Conservation (phyloP, 176 grass and related monocot species). For the Tillandsia fasciculata region DNA sequence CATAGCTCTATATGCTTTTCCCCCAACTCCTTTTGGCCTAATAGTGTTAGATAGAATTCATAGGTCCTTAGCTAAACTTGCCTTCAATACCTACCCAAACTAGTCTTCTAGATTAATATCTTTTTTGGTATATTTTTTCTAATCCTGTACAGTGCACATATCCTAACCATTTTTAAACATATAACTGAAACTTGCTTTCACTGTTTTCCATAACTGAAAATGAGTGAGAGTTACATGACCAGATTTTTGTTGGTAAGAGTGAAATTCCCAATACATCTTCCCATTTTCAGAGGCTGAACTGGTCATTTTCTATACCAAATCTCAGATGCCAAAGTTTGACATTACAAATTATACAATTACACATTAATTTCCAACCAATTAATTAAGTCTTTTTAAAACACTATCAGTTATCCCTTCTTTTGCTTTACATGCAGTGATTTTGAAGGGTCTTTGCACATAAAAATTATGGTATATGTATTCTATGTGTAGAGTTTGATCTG, state of each 20-base stretch:
- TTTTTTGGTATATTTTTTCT: background rate
- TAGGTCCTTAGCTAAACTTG: too few relatives aligned
- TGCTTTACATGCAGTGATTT: background rate
- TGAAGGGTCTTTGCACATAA: background rate
- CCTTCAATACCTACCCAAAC: too few relatives aligned
- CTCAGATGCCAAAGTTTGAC: background rate
- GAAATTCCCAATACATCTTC: too few relatives aligned
- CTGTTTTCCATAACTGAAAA: background rate
- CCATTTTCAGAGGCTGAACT: too few relatives aligned
- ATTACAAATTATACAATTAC: background rate
- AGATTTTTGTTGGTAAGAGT: too few relatives aligned
- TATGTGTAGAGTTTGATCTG: slow-evolving; percentile 16
- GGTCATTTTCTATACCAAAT: background rate
- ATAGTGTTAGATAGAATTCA: too few relatives aligned
- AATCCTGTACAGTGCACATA: background rate
- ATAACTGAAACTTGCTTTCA: background rate
- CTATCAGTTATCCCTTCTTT: background rate
- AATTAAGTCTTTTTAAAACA: background rate
- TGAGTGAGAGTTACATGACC: too few relatives aligned
- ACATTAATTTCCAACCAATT: background rate
- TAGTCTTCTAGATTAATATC: too few relatives aligned
- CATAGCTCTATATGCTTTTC: too few relatives aligned
- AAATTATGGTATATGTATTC: background rate
- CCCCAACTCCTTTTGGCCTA: too few relatives aligned
- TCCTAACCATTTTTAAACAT: background rate